Base-by-base conservation (phyloP, 2,329 filamentous ascomycete genomes). In the Paracoccidioides brasiliensis region DNA sequence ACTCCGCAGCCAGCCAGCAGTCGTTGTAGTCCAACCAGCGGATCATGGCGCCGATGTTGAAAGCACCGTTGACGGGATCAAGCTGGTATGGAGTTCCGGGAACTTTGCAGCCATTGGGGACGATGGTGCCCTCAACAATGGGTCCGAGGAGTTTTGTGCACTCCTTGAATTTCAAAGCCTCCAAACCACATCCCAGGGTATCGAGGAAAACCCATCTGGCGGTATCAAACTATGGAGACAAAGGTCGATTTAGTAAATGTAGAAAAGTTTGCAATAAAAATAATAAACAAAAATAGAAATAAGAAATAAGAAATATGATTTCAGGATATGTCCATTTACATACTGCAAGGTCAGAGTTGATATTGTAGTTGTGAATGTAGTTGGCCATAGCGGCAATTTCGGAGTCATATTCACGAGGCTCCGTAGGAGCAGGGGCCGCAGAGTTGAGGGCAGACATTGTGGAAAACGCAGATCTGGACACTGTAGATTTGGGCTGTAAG, bases 1-100 rank as follows among this genome's bases (percentile, higher is more conserved):
- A 98, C 77, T 98, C 93, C 56, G 93, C 93, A 46, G 91, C 93
- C 61, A 97, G 80, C 93, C 91, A 98, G 82, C 93, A 97, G 81
- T 98, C 93, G 73, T 98, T 98, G 82, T 97, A 98, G 78, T 98
- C 93, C 67, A 98, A 82, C 93, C 93, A 98, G 69, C 93, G 82
- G 76, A 98, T 95, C 85, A 95, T 95, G 67, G 93, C 87, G 66
- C 93, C 93, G 66, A 98, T 97, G 80, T 97, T 97, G 82, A 98
- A 97, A 61, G 93, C 93, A 60, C 86, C 93, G 66, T 91, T 91
- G 70, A 97, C 84, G 42, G 93, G 93, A 71, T 97, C 93, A 64
- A 98, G 84, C 75, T 94, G 85, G 77, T 91, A 97, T 63, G 86
- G 83, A 37, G 93, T 97, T 62, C 93, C 93, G 43, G 88, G 88